Evolutionary conservation across 2,329 filamentous ascomycete species (phyloP), one percentile per base, ranked within the genome.

Genomic region (Colletotrichum sp.): DNA sequence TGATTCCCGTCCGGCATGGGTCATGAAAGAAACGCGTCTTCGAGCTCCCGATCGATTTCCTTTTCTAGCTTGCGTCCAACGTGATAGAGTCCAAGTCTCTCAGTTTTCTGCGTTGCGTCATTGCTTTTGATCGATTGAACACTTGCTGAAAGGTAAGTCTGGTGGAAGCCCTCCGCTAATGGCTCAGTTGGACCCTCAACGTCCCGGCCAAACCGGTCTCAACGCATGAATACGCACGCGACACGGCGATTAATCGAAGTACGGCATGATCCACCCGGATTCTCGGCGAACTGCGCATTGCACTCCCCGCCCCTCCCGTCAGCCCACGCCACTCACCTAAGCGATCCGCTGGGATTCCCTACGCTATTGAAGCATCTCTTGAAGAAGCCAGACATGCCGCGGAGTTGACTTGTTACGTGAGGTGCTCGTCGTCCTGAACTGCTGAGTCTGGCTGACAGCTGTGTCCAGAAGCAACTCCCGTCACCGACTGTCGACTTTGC

Each of bases 131-230:
- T 8, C 30, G 18, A 34, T 63, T 24, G 13, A 1, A 59, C 12
- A 63, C 18, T 34, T 10, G 28, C 13, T 30, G 39, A 3, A 36
- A 13, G 36, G 72, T 75, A 52, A 72, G 72, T 67, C 7, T 32
- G 24, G 62, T 26, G 34, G 15, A 34, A 49, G 6, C 8, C 32
- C 62, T 62, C 30, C 68, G 30, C 62, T 75, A 72, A 75, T 72
- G 21, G 30, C 44, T 55, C 24, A 75, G 72, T 72, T 63, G 72
- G 68, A 72, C 21, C 62, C 10, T 13, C 72, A 7, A 34, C 60
- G 68, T 72, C 68, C 72, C 62, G 72, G 39, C 30, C 28, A 70
- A 68, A 52, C 59, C 66, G 57, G 44, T 57, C 24, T 15, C 39
- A 13, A 49, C 28, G 28, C 72, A 72, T 65, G 52, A 63, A 21